phyloP scores from a whole-genome alignment of 208 protist species.

The Eutreptiella sp. region DNA sequence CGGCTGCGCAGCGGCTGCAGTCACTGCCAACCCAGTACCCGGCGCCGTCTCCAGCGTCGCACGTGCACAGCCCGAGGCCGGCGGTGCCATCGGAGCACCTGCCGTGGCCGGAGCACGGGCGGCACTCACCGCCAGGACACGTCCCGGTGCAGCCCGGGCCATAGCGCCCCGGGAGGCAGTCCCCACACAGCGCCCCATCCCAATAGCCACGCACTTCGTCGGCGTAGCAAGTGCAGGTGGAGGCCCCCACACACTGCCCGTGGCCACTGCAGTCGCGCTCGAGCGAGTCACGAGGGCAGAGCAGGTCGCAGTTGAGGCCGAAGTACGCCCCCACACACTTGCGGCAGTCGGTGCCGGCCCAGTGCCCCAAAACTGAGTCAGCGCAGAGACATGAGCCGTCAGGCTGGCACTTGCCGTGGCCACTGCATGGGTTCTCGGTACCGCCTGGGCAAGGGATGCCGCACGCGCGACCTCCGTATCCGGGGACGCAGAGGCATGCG shows the following conservation, averaged over 20 bases:
- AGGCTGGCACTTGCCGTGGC: neutral
- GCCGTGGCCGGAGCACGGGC: slow-evolving; percentile 24
- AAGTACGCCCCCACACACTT: neutral
- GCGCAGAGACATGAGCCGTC: neutral
- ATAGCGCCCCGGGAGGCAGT: slow-evolving; percentile 16
- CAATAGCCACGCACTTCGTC: slow-evolving; percentile 16
- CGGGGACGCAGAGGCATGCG: neutral
- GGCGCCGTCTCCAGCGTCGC: too few species aligned
- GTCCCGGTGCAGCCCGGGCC: slow-evolving; percentile 6
- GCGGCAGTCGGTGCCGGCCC: too few species aligned
- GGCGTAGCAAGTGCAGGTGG: slow-evolving; percentile 16
- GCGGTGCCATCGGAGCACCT: slow-evolving; percentile 14
- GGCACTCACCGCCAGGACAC: slow-evolving; percentile 22
- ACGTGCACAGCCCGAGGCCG: slow-evolving; percentile 8
- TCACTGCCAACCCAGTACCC: slow-evolving; percentile 4
- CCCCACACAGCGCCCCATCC: slow-evolving; percentile 8
- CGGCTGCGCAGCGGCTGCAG: slow-evolving; percentile 13
- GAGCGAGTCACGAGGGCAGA: too few species aligned
- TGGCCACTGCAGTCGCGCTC: slow-evolving; percentile 14
- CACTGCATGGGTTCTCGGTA: too few species aligned
- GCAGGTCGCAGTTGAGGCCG: neutral
- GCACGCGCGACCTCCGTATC: neutral
- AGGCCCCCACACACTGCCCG: slow-evolving; percentile 8
- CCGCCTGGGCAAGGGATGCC: too few species aligned
- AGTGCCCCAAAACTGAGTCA: too few species aligned